Evolutionary conservation across 257 asterid genomes (phyloP).

Genomic region (Nicotiana paniculata): DNA sequence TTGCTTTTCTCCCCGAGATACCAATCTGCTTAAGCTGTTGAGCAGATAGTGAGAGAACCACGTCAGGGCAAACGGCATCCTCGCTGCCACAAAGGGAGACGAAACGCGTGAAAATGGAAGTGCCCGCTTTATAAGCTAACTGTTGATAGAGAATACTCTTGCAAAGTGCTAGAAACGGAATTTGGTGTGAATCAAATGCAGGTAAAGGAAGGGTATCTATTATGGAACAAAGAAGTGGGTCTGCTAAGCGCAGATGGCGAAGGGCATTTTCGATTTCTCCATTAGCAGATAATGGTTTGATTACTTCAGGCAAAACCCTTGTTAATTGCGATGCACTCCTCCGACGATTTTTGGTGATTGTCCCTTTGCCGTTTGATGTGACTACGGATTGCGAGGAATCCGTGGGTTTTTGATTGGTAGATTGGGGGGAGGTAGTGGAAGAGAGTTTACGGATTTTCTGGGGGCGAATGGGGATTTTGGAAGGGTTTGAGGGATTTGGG

Average conservation of each 20-base stretch:
- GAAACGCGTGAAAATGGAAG: slow-evolving; percentile 67
- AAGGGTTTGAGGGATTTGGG: slow-evolving; percentile 45
- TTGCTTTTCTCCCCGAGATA: slow-evolving; percentile 80
- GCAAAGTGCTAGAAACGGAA: slow-evolving; percentile 66
- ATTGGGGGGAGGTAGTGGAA: slow-evolving; percentile 1
- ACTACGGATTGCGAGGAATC: slow-evolving; percentile 3
- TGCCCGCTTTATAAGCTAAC: slow-evolving; percentile 77
- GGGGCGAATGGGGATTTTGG: slow-evolving; percentile 93
- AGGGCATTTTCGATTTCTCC: slow-evolving; percentile 64
- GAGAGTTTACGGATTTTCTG: slow-evolving; percentile 83
- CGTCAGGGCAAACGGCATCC: slow-evolving; percentile 52
- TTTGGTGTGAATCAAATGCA: slow-evolving; percentile 47
- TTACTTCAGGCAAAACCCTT: slow-evolving; percentile 46
- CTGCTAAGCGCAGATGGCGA: slow-evolving; percentile 52
- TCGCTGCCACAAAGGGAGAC: slow-evolving; percentile 74
- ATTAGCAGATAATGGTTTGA: slow-evolving; percentile 52
- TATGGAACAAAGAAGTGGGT: slow-evolving; percentile 49
- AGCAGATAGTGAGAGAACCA: slow-evolving; percentile 57
- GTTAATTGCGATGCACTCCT: slow-evolving; percentile 9
- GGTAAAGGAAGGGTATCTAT: slow-evolving; percentile 59
- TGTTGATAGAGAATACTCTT: slow-evolving; percentile 84
- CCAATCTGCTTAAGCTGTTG: slow-evolving; percentile 87
- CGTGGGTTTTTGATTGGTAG: neutral
- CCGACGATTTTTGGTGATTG: slow-evolving; percentile 13
- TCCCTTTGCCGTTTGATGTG: slow-evolving; percentile 41